phyloP scores from a whole-genome alignment of 768 basidiomycete species.

The Pleurotus ostreatus region DNA sequence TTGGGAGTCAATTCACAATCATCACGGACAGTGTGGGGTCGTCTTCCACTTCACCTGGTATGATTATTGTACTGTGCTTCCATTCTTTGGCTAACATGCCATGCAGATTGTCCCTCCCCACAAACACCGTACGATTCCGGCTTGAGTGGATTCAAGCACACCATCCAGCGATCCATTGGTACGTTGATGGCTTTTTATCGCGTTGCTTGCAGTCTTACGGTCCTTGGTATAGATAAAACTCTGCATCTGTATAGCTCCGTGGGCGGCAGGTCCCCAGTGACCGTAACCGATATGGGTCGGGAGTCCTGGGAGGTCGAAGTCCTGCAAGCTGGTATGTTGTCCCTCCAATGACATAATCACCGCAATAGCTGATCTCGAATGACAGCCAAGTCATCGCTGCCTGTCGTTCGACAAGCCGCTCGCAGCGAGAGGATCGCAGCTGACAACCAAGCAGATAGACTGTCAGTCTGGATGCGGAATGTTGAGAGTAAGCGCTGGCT shows the following conservation, averaged over 20 bases:
- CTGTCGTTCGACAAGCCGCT: conserved; percentile 49
- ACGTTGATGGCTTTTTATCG: neutral
- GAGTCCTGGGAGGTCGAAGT: conserved; percentile 52
- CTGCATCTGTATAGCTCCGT: conserved; percentile 59
- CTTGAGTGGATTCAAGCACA: conserved; percentile 55
- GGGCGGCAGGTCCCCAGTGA: too few species aligned
- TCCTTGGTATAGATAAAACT: conserved; percentile 52
- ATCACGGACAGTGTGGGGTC: conserved; percentile 19
- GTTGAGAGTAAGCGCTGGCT: conserved; percentile 62
- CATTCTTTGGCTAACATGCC: too few species aligned
- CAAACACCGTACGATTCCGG: conserved; percentile 26
- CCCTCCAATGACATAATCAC: neutral
- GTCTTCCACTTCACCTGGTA: conserved; percentile 19
- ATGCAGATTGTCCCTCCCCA: conserved; percentile 15
- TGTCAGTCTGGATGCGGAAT: conserved; percentile 79
- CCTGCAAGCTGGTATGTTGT: conserved; percentile 37
- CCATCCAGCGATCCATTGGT: conserved; percentile 72
- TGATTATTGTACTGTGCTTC: conserved; percentile 14
- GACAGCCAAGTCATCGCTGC: conserved; percentile 48
- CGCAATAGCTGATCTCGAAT: conserved; percentile 1
- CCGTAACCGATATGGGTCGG: conserved; percentile 9
- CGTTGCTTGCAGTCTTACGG: neutral
- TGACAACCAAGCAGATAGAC: conserved; percentile 58
- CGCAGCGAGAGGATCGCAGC: conserved; percentile 49
- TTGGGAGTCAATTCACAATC: conserved; percentile 4